These are phyloP conservation scores for Rugosomyces carneus DNA, from an alignment of 1,284 basidiomycete species.

Conservation along the genomic window DNA sequence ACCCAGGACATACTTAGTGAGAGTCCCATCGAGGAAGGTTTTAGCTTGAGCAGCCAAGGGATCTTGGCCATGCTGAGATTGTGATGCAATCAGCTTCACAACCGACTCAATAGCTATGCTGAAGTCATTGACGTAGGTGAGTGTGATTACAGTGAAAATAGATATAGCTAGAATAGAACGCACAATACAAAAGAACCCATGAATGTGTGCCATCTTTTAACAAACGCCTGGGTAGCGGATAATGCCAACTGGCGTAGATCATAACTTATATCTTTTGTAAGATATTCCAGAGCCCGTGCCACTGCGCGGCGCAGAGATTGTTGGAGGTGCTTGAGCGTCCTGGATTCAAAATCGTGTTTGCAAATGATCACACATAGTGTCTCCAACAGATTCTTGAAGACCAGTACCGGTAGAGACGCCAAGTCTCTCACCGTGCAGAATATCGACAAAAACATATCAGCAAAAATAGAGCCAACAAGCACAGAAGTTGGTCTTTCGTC, in stretches of 20 bases:
- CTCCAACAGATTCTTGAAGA: conserved; percentile 55
- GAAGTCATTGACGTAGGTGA: background rate
- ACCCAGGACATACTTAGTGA: conserved; percentile 38
- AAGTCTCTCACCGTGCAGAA: conserved; percentile 41
- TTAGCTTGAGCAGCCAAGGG: conserved; percentile 49
- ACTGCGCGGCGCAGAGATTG: conserved; percentile 45
- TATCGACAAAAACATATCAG: conserved; percentile 50
- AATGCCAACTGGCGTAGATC: conserved; percentile 61
- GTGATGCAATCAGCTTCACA: conserved; percentile 39
- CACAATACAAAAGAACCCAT: conserved; percentile 50
- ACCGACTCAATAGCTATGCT: conserved; percentile 43
- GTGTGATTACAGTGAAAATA: background rate
- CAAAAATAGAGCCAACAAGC: conserved; percentile 55
- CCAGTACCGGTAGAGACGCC: conserved; percentile 41
- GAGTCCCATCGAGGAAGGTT: conserved; percentile 44
- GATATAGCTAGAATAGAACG: conserved; percentile 17
- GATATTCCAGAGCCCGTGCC: conserved; percentile 42
- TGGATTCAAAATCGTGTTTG: conserved; percentile 62
- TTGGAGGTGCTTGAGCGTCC: conserved; percentile 46
- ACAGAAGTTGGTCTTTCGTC: conserved; percentile 39
- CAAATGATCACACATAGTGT: conserved; percentile 56
- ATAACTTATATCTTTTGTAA: conserved; percentile 49
- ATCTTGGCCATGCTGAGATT: conserved; percentile 49
- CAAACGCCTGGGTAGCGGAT: conserved; percentile 52
- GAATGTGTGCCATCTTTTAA: conserved; percentile 50